phyloP scores from a whole-genome alignment of 108 stramenopile species.

The Nitzschia inconspicua region DNA sequence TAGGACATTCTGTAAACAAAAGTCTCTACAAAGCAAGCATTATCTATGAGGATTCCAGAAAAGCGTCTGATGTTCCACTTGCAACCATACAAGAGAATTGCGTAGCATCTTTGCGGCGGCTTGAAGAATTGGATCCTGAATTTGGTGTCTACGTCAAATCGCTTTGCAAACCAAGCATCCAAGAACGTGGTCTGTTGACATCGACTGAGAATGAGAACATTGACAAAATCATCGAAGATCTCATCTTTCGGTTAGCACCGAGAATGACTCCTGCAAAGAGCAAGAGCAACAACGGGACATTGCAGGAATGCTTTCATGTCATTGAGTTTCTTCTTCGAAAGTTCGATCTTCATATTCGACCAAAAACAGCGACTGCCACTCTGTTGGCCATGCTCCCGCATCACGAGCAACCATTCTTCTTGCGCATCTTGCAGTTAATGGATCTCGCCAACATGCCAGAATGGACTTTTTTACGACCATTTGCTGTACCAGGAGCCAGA shows the following conservation, averaged over 20 bases:
- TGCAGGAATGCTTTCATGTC: constrained; percentile 38
- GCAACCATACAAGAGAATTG: constrained; percentile 64
- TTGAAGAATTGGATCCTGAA: constrained; percentile 26
- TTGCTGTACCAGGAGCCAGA: constrained; percentile 38
- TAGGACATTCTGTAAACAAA: constrained; percentile 42
- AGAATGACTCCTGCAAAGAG: constrained; percentile 5
- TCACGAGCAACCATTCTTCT: constrained; percentile 48
- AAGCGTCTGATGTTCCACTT: constrained; percentile 58
- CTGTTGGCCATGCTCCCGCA: constrained; percentile 48
- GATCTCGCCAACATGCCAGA: constrained; percentile 46
- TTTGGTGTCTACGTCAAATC: constrained; percentile 8
- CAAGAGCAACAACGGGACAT: neutral
- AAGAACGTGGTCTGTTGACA: constrained; percentile 18
- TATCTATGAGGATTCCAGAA: constrained; percentile 59
- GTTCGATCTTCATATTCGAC: constrained; percentile 64
- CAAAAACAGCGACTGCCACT: constrained; percentile 27
- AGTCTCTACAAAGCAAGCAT: constrained; percentile 49
- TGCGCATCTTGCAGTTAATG: constrained; percentile 44
- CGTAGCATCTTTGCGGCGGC: constrained; percentile 24
- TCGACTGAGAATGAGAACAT: constrained; percentile 17
- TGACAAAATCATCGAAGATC: constrained; percentile 16
- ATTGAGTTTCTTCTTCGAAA: constrained; percentile 71
- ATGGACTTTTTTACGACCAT: constrained; percentile 62
- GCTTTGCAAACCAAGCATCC: constrained; percentile 6
- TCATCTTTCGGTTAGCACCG: constrained; percentile 9